Conservation (phyloP, 805 yeast genomes). For the Metschnikowia amazonensis region DNA sequence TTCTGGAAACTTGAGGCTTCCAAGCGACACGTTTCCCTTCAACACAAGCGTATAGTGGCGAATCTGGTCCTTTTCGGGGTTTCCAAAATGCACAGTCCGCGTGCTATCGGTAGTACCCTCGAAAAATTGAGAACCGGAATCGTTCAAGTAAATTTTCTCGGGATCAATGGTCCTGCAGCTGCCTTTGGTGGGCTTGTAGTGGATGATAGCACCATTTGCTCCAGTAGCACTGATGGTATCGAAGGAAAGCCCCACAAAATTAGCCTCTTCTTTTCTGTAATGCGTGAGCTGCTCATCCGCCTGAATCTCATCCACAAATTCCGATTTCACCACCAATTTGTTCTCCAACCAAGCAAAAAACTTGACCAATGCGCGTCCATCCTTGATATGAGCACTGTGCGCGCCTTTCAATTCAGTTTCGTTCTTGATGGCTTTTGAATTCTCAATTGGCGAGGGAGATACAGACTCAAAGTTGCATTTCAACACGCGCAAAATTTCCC, state of each 20-base stretch:
- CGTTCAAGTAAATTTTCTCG: conserved; percentile 49
- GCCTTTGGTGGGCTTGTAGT: conserved; percentile 56
- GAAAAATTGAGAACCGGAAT: conserved; percentile 58
- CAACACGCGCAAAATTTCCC: conserved; percentile 38
- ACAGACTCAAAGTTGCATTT: conserved; percentile 28
- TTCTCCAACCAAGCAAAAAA: conserved; percentile 59
- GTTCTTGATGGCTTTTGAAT: conserved; percentile 52
- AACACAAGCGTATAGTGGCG: conserved; percentile 54
- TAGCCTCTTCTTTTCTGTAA: conserved; percentile 38
- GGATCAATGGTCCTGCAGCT: conserved; percentile 49
- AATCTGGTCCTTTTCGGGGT: conserved; percentile 44
- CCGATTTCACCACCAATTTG: conserved; percentile 41
- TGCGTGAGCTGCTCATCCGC: conserved; percentile 49
- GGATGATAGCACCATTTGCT: conserved; percentile 73
- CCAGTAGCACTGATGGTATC: conserved; percentile 75
- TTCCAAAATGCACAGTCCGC: conserved; percentile 53
- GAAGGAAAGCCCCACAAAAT: conserved; percentile 63
- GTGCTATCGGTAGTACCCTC: conserved; percentile 67
- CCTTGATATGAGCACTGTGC: conserved; percentile 50
- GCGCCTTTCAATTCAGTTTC: conserved; percentile 49
- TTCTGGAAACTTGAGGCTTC: conserved; percentile 50
- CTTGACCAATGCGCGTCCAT: conserved; percentile 52
- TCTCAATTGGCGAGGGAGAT: conserved; percentile 41
- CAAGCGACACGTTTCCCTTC: conserved; percentile 53
- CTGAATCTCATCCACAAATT: conserved; percentile 51